Percentiles rank a stretch among this genome's conserved stretches.
Evolutionary conservation across 2,329 filamentous ascomycete genomes (phyloP).

Genomic region (Colletotrichum aenigma): DNA sequence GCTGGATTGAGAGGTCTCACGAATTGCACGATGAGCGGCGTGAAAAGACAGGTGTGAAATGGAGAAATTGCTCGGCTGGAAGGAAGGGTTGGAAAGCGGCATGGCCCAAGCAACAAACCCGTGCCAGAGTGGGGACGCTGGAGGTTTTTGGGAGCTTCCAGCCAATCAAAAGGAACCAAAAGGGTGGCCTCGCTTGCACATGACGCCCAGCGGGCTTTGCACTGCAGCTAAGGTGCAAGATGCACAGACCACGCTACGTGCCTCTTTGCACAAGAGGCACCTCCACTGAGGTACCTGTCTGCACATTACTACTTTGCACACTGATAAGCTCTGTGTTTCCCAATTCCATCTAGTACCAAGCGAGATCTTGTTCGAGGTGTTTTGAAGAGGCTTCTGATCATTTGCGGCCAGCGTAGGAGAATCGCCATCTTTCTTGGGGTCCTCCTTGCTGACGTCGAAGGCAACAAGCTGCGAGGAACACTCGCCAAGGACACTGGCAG

Average conservation of each 20-base stretch:
- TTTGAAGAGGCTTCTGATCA: background rate
- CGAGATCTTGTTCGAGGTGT: background rate
- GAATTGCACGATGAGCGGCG: background rate
- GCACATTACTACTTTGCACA: background rate
- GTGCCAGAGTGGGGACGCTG: background rate
- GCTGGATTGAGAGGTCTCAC: too few relatives aligned
- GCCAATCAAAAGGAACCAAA: background rate
- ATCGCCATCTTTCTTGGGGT: background rate
- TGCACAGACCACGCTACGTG: background rate
- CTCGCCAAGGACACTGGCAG: too few relatives aligned
- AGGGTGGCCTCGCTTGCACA: background rate
- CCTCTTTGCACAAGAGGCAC: background rate
- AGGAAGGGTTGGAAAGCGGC: background rate
- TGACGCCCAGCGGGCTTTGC: background rate
- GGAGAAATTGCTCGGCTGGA: background rate
- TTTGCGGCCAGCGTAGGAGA: background rate
- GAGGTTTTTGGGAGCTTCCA: background rate
- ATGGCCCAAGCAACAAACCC: background rate
- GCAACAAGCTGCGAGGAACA: background rate
- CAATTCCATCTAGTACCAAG: background rate
- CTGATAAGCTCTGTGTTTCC: background rate
- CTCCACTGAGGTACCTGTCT: background rate
- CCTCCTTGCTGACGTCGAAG: background rate
- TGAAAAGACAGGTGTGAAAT: background rate
- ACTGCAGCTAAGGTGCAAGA: background rate